Evolutionary conservation across 139 green algal genomes (phyloP).

Genomic region (Tetradesmus obliquus): DNA sequence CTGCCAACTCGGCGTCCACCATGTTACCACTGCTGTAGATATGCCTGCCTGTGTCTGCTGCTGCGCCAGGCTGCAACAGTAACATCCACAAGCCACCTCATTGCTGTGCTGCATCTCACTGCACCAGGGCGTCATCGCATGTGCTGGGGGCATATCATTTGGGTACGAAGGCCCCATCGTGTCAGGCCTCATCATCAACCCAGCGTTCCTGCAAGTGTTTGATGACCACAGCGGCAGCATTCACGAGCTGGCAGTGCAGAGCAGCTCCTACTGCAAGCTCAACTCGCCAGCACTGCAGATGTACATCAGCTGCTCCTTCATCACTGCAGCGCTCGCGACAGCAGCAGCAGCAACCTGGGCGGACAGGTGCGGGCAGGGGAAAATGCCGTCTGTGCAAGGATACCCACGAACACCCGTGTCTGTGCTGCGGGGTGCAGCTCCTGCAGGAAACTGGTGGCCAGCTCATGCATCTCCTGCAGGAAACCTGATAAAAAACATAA

Average conservation of each 20-base stretch:
- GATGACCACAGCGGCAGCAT: constrained; percentile 15
- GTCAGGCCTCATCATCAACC: constrained; percentile 18
- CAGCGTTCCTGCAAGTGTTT: constrained; percentile 13
- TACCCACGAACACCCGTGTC: no score
- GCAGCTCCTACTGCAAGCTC: constrained; percentile 22
- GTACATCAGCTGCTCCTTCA: constrained; percentile 12
- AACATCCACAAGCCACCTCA: not conserved
- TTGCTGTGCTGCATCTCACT: not conserved
- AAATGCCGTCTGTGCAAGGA: not conserved
- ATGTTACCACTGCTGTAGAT: not conserved
- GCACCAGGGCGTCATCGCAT: not conserved
- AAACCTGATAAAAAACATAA: no score
- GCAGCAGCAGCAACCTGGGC: constrained; percentile 4
- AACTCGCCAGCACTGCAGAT: not conserved
- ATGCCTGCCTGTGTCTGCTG: not conserved
- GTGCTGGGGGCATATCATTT: constrained; percentile 12
- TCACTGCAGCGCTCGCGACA: constrained; percentile 4
- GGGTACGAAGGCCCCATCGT: constrained; percentile 15
- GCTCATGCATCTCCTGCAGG: no score
- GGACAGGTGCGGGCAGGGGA: not conserved
- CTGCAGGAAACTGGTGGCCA: no score
- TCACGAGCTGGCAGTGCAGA: not conserved
- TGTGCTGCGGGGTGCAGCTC: no score
- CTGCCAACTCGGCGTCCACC: no score
- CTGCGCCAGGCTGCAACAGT: not conserved